Evolutionary conservation across 441 rosid species (phyloP).

Genomic region (Populus tomentosa): DNA sequence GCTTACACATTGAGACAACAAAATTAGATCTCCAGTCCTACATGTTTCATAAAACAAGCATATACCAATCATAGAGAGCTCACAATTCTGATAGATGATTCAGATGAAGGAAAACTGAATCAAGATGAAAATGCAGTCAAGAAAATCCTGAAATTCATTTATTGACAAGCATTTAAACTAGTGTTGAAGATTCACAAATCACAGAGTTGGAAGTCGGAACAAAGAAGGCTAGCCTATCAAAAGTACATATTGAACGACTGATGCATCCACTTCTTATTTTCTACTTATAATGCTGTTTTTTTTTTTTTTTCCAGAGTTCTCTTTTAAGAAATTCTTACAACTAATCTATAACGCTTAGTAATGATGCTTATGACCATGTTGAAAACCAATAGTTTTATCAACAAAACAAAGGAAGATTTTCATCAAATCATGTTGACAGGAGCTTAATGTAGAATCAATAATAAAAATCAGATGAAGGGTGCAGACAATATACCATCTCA

Average conservation of each 20-base stretch:
- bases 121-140: neutral
- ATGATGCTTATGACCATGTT: neutral
- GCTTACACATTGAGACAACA: too few species aligned
- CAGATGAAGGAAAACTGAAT: too few species aligned
- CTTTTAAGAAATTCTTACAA: neutral
- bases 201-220: neutral
- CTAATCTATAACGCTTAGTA: neutral
- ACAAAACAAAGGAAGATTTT: neutral
- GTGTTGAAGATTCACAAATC: neutral
- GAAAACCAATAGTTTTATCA: neutral
- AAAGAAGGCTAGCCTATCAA: neutral
- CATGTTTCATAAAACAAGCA: neutral
- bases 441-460: neutral
- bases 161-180: neutral
- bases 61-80: neutral
- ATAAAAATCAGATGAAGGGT: neutral
- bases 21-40: neutral
- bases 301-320: neutral
- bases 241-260: neutral
- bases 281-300: neutral
- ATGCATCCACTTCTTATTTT: neutral
- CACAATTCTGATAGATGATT: neutral
- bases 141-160: neutral
- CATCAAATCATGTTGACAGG: neutral
- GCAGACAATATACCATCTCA: slow-evolving; percentile 47